Evolutionary conservation across 768 basidiomycete genomes (phyloP).

Genomic region (Sarcodon aspratus): DNA sequence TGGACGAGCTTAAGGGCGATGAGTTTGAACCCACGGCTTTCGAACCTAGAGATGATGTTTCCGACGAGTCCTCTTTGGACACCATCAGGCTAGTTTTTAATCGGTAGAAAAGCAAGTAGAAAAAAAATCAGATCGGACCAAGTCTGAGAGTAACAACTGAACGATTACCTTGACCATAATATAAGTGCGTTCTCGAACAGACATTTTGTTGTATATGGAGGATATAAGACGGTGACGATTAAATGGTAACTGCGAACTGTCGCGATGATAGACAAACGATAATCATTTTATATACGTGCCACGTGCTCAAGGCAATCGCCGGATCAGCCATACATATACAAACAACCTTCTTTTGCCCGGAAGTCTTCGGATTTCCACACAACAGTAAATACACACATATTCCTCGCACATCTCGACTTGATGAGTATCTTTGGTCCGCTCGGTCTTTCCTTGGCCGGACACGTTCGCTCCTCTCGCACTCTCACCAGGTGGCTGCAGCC

Average conservation of each 20-base stretch:
- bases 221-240: too few species aligned
- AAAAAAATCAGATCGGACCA: neutral
- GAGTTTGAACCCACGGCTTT: slow-evolving; percentile 97
- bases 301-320: neutral
- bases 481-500: slow-evolving; percentile 65
- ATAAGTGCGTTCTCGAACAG: slow-evolving; percentile 98
- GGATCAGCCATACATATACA: neutral
- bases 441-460: slow-evolving; percentile 66
- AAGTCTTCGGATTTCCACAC: neutral
- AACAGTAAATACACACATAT: neutral
- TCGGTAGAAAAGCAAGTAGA: neutral
- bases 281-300: slow-evolving; percentile 13
- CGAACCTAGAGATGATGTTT: slow-evolving; percentile 92
- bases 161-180: slow-evolving; percentile 93
- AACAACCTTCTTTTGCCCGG: neutral
- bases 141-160: neutral
- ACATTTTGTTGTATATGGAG: too few species aligned
- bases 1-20: slow-evolving; percentile 87
- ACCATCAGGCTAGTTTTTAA: slow-evolving; percentile 75
- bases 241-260: too few species aligned
- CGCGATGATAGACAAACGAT: too few species aligned
- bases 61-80: slow-evolving; percentile 95
- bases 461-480: slow-evolving; percentile 56
- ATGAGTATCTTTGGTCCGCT: slow-evolving; percentile 49
- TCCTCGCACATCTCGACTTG: slow-evolving; percentile 3